These are phyloP conservation scores for Azolla pinnata DNA, from an alignment of 75 land plant genomes.

Conservation along the genomic window DNA sequence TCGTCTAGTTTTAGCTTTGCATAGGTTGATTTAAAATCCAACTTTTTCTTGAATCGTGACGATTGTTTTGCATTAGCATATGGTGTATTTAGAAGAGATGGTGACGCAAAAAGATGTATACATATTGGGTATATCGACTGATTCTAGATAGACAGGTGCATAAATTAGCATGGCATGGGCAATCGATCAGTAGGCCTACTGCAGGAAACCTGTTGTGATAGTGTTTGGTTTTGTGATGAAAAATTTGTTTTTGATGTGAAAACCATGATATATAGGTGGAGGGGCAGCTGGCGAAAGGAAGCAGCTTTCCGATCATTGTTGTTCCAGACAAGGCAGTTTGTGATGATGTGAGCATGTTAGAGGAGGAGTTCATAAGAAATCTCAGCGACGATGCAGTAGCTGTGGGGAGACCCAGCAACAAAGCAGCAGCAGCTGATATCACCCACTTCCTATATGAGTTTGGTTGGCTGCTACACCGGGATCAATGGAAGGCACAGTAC, in stretches of 20 bases:
- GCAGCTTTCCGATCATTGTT: conserved; percentile 60
- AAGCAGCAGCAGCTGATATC: conserved; percentile 31
- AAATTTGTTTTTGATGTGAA: background rate
- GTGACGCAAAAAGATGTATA: no score
- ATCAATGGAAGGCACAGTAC: conserved; percentile 16
- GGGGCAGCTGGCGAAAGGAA: conserved; percentile 42
- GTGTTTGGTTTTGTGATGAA: background rate
- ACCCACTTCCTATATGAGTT: conserved; percentile 61
- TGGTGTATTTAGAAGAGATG: no score
- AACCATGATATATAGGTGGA: conserved; percentile 44
- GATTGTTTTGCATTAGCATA: no score
- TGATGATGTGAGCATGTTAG: conserved; percentile 48
- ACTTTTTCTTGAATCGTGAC: no score
- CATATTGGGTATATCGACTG: no score
- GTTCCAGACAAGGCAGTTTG: conserved; percentile 57
- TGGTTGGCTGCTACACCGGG: conserved; percentile 81
- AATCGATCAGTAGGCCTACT: no score
- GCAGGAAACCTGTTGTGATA: no score
- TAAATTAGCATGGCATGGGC: no score
- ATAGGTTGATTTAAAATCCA: no score
- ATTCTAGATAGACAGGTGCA: no score
- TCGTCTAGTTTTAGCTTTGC: no score
- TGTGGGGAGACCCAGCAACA: background rate
- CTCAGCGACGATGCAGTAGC: background rate
- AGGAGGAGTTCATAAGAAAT: conserved; percentile 24